Evolutionary conservation across 2,329 filamentous ascomycete species (phyloP), one percentile per base, ranked within the genome.

Genomic region (Escovopsis sp.): DNA sequence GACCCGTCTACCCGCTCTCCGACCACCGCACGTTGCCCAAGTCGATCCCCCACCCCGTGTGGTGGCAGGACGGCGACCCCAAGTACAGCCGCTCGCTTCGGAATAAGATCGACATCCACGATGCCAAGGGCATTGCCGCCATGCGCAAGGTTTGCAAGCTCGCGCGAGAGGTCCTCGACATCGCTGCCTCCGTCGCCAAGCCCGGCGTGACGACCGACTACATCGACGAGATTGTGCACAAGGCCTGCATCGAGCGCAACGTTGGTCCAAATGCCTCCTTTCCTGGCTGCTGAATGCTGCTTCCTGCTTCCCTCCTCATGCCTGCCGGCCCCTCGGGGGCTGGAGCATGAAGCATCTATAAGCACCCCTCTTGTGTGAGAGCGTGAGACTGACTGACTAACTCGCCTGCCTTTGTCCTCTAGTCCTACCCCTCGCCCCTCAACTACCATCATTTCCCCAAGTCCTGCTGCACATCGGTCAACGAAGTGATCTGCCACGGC

Each of bases 371-470:
- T n/a, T n/a, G n/a, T n/a, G n/a, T n/a, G 6, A 14, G 17, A 7
- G 13, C 19, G 13, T 34, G 13, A 19, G 19, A 10, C 21, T 23
- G 6, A 12, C 14, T 25, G 13, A 9, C 17, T n/a, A 7, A 21
- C 39, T 47, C 31, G 44, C 39, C 27, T 33, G 27, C 37, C 21
- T 39, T 37, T 12, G 12, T 33, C 21, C 27, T n/a, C 31, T 42
- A 94, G 87, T 82, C 86, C 9, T 96, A 96, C 55, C 88, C 88
- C 0, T 94, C 88, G 1, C 86, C 88, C 1, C 66, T 96, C 25
- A 94, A 94, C 63, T 96, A 96, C 62, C 82, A 83, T 65, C 69
- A 87, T 58, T 98, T 96, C 61, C 90, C 90, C 45, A 98, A 98
- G 63, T 98, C 90, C 0, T 83, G 94, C 42, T 98, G 90, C 61